Conservation (phyloP, 257 asterid species). For the Ocimum tenuiflorum region DNA sequence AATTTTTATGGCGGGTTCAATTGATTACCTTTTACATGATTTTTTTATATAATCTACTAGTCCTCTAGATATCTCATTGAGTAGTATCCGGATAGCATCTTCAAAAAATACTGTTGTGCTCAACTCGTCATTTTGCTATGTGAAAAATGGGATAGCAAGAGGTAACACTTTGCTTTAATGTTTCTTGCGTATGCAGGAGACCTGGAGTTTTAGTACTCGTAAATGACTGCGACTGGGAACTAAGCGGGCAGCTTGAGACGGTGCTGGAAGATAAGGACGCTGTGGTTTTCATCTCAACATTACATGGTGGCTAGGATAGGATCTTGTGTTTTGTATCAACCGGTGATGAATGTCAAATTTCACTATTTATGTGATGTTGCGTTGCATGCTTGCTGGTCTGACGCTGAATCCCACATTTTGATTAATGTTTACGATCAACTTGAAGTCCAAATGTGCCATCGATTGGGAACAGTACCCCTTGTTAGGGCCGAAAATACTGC, state of each 20-base stretch:
- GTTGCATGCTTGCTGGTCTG: too few species aligned
- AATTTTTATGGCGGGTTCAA: neutral
- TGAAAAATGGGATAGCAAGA: neutral
- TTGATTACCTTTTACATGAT: neutral
- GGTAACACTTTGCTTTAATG: neutral
- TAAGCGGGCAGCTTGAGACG: conserved; percentile 82
- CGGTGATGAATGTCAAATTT: too few species aligned
- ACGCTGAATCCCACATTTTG: too few species aligned
- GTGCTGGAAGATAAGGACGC: conserved; percentile 68
- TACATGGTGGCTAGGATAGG: conserved; percentile 76
- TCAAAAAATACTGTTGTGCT: too few species aligned
- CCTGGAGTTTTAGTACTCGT: conserved; percentile 88
- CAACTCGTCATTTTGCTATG: neutral
- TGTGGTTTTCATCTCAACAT: conserved; percentile 81
- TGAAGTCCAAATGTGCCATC: too few species aligned
- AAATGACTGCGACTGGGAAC: conserved; percentile 70
- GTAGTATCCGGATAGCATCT: too few species aligned
- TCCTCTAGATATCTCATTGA: too few species aligned
- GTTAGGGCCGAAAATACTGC: neutral
- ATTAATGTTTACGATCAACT: neutral
- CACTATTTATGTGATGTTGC: too few species aligned
- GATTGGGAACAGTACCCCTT: too few species aligned
- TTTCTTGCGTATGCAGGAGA: conserved; percentile 46
- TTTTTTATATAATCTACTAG: too few species aligned
- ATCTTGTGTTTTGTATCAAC: too few species aligned